Evolutionary conservation across 2,329 filamentous ascomycete genomes (phyloP), one percentile per base, ranked within the genome.

Genomic region (Bipolaris oryzae): DNA sequence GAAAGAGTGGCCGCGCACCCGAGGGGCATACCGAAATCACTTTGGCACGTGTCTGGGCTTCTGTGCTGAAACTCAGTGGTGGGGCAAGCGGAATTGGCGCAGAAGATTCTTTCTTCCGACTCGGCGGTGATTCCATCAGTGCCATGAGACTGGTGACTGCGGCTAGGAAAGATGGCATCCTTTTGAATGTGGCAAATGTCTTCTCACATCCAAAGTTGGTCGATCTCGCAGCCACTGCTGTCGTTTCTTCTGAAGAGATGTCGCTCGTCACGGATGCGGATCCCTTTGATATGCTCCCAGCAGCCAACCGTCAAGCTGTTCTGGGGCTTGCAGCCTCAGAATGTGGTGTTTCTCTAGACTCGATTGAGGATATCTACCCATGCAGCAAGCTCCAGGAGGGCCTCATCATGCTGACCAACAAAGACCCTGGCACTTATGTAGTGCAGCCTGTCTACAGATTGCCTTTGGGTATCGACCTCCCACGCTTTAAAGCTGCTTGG

Each of bases 111-210:
- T 82, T 82, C 65, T 80, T 81, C 60, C 73, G 75, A 1, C 68
- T 80, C 3, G 80, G 80, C 25, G 80, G 80, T 23, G 80, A 81
- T 55, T 81, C 79, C 0, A 77, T 81, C 57, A 75, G 76, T 18
- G 79, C 79, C 4, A 81, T 82, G 78, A 64, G 63, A 5, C 73
- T 81, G 1, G 79, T 81, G 37, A 73, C 74, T 4, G 75, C 75
- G 33, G 75, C 76, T 23, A 72, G 77, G 6, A 72, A 74, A 4
- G 70, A 74, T 25, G 77, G 77, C 4, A 69, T 81, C 11, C 60
- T 71, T 1, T 68, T 81, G 9, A 77, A 72, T 10, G 78, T 81
- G 3, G 73, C 78, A 3, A 76, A 74, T 45, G 77, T 80, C n/a
- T 81, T 81, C 58, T 74, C 75, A 3, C 66, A 75, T 7, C 79